A percentile compares a stretch with the other conserved stretches of the same genome.
These are phyloP conservation scores for Curvularia spicifera DNA, from an alignment of 2,329 filamentous ascomycete genomes.

Conservation along the genomic window DNA sequence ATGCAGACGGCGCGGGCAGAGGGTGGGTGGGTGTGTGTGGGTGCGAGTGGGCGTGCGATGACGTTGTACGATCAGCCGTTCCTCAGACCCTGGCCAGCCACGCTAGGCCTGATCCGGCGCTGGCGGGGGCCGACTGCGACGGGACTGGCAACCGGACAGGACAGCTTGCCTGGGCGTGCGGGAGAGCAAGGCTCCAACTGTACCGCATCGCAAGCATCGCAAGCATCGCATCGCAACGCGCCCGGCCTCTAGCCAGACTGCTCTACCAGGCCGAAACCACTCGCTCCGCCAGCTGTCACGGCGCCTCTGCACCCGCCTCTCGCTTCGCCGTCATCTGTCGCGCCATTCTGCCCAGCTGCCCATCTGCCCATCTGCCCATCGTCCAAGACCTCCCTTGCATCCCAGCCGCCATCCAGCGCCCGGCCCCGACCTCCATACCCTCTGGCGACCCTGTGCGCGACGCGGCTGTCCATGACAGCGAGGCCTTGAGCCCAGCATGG, in stretches of 20 bases:
- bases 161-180: neutral
- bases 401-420: constrained; percentile 18
- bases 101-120: constrained; percentile 14
- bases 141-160: neutral
- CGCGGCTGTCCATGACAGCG: constrained; percentile 37
- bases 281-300: neutral
- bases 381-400: neutral
- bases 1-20: constrained; percentile 18
- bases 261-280: neutral
- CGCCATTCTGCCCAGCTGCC: neutral
- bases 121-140: constrained; percentile 12
- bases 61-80: constrained; percentile 20
- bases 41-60: constrained; percentile 15
- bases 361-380: neutral
- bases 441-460: constrained; percentile 11
- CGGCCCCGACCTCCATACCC: neutral
- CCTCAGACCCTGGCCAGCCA: constrained; percentile 4
- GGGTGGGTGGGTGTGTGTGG: neutral
- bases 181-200: constrained; percentile 2
- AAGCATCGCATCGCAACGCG: constrained; percentile 3
- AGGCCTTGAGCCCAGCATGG: constrained; percentile 45
- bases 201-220: neutral
- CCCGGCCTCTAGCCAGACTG: neutral
- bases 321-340: neutral
- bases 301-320: neutral